These are phyloP conservation scores for Lobosporangium transversale DNA, from an alignment of 192 early-diverging fungal genomes.

Conservation along the genomic window DNA sequence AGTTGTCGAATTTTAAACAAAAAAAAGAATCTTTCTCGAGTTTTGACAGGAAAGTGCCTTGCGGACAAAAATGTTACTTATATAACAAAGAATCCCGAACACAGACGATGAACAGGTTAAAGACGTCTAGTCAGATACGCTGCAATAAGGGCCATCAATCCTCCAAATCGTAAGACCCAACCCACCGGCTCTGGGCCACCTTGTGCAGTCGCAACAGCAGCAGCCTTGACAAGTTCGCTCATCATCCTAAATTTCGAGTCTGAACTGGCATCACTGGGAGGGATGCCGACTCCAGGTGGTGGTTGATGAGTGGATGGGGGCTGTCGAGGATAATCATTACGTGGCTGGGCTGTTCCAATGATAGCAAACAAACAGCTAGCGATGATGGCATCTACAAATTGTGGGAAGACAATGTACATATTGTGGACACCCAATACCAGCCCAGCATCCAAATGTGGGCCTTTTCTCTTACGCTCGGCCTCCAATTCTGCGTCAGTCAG, in stretches of 20 bases:
- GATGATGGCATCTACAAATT: slow-evolving; percentile 86
- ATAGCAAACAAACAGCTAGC: slow-evolving; percentile 67
- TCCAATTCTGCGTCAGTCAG: slow-evolving; percentile 8
- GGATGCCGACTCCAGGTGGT: not conserved
- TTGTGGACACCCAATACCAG: slow-evolving; percentile 94
- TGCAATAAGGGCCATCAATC: slow-evolving; percentile 72
- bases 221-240: not conserved
- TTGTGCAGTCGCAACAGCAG: not conserved
- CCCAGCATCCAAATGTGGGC: slow-evolving; percentile 59
- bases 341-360: slow-evolving; percentile 59
- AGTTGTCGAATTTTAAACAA: slow-evolving; percentile 1
- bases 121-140: slow-evolving; percentile 52
- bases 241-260: too few species aligned
- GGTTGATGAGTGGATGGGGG: not conserved
- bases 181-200: slow-evolving; percentile 61
- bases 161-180: slow-evolving; percentile 77
- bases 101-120: too few species aligned
- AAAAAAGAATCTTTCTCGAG: not conserved
- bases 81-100: too few species aligned
- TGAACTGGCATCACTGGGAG: too few species aligned
- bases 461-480: not conserved
- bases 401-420: slow-evolving; percentile 93
- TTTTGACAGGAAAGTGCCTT: too few species aligned
- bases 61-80: too few species aligned
- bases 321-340: slow-evolving; percentile 43